Evolutionary conservation across 163 green algal genomes (phyloP).

Genomic region (Prototheca wickerhamii): DNA sequence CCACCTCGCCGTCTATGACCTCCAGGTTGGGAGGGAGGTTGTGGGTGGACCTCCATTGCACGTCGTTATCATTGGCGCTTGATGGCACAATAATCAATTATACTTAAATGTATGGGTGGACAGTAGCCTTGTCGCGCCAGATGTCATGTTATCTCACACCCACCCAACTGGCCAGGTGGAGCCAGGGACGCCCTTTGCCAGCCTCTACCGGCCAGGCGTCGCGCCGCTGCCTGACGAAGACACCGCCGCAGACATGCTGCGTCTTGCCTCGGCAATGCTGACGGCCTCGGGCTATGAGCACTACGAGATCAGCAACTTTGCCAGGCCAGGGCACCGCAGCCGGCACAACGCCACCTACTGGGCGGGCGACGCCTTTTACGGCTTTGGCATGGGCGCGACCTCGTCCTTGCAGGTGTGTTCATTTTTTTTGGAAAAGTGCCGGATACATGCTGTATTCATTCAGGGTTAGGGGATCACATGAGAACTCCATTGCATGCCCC

Average conservation of each 20-base stretch:
- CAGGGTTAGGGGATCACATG: neutral
- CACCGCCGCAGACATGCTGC: conserved; percentile 70
- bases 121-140: too few relatives aligned
- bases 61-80: neutral
- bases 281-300: conserved; percentile 64
- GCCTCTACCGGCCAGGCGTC: conserved; percentile 54
- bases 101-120: too few relatives aligned
- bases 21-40: conserved; percentile 51
- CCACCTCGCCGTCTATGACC: conserved; percentile 89
- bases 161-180: conserved; percentile 58
- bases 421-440: neutral
- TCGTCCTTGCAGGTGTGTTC: conserved; percentile 58
- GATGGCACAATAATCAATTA: too few relatives aligned
- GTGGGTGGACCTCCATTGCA: neutral
- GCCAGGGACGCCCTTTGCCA: conserved; percentile 80
- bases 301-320: conserved; percentile 95
- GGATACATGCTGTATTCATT: neutral
- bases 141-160: neutral
- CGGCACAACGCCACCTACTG: conserved; percentile 91
- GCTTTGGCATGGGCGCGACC: conserved; percentile 81
- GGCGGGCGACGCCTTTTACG: conserved; percentile 64
- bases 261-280: conserved; percentile 50
- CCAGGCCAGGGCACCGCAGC: conserved; percentile 60
- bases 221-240: conserved; percentile 64
- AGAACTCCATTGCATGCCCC: conserved; percentile 58